Evolutionary conservation across 345 rosid species (phyloP), one percentile per base, ranked within the genome.

Genomic region (Durio zibethinus): DNA sequence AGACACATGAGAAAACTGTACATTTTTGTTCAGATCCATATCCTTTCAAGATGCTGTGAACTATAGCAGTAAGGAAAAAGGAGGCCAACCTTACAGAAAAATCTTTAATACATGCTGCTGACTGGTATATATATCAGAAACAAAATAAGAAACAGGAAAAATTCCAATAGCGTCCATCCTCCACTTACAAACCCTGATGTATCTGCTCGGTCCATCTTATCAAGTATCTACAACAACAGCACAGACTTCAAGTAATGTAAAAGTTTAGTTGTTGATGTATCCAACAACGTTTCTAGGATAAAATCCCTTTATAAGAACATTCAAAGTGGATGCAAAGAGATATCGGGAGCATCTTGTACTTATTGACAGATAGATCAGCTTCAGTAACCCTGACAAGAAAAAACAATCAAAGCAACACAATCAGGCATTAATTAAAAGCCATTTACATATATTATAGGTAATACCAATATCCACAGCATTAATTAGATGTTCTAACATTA

Each of bases 151-250:
- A 48, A 57, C 14, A 60, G 59, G 53, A 70, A 61, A 74, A 31
- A n/a, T 64, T 72, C 76, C 43, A 80, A 73, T 16, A 81, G 71
- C 38, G 76, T 70, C 70, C 84, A 79, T 78, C 98, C 98, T 78
- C 94, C 92, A 73, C 98, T 95, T 66, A 95, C 94, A 85, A 92
- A 93, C 64, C 99, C 99, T 29, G 94, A 92, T 35, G 92, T 93
- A 77, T 93, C 99, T 54, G 88, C 86, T 72, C 99, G 84, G 86
- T 92, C 98, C 94, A 93, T 95, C 82, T 85, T 81, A 38, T 52
- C 25, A 67, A 73, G 62, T 36, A 53, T 77, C 65, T 27, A 48
- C 48, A 45, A 31, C 65, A 68, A 43, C 48, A 60, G 61, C 40
- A 65, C 14, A 52, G 21, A 50, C 75, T 61, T 63, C 66, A 78